phyloP scores from a whole-genome alignment of 441 rosid genomes.

The Pelargonium australe region DNA sequence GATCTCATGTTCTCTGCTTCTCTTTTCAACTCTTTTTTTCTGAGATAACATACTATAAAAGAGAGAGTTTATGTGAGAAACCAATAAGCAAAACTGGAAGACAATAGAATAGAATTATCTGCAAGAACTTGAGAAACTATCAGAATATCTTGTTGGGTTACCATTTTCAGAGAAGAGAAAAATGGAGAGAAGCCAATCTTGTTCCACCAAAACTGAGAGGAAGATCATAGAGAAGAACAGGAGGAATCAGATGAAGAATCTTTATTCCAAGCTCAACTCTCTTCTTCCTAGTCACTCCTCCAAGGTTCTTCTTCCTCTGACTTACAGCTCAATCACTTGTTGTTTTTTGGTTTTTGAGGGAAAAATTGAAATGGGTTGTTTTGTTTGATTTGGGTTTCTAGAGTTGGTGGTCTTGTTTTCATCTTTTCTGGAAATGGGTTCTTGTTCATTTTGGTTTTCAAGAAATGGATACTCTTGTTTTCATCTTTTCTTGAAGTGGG shows the following conservation, averaged over 20 bases:
- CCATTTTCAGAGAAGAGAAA: not conserved
- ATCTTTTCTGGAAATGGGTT: not conserved
- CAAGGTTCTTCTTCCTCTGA: not conserved
- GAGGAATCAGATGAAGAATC: slow-evolving; percentile 3
- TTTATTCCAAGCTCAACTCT: not conserved
- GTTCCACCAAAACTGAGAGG: slow-evolving; percentile 4
- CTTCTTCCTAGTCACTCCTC: slow-evolving; percentile 1
- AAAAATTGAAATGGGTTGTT: too few species aligned
- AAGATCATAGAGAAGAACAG: slow-evolving; percentile 3
- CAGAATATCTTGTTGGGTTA: not conserved
- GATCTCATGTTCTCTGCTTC: not conserved
- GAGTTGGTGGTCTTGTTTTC: not conserved
- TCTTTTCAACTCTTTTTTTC: not conserved
- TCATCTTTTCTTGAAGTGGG: not conserved
- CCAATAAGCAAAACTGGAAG: not conserved
- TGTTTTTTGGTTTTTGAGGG: not conserved
- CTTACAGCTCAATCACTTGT: not conserved
- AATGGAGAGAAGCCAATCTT: not conserved
- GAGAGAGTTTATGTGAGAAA: too few species aligned
- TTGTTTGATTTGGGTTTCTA: not conserved
- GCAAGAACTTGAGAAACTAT: not conserved
- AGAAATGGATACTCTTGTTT: not conserved
- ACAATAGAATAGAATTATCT: not conserved
- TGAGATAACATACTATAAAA: too few species aligned
- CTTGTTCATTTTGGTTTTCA: not conserved